Conservation (phyloP, 495 filamentous ascomycete genomes). For the Mytilinidion resinicola region DNA sequence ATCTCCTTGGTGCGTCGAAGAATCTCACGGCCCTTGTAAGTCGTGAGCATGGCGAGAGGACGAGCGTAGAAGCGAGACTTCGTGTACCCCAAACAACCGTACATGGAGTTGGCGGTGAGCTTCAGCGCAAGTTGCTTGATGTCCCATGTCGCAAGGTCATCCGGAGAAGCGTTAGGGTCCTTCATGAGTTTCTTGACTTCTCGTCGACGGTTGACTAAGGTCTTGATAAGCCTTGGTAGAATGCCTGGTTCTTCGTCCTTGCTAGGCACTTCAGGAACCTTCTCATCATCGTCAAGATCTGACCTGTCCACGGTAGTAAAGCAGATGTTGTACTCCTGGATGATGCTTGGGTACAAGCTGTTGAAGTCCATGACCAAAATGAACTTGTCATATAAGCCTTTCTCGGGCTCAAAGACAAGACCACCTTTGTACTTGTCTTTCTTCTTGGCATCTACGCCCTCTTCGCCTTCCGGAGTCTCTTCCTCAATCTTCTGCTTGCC, state of each 20-base stretch:
- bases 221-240: slow-evolving; percentile 82
- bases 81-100: slow-evolving; percentile 93
- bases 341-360: slow-evolving; percentile 96
- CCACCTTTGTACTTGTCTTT: slow-evolving; percentile 99
- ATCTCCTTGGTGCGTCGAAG: slow-evolving; percentile 89
- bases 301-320: slow-evolving; percentile 89
- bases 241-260: slow-evolving; percentile 68
- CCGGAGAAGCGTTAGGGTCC: slow-evolving; percentile 73
- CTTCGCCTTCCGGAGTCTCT: slow-evolving; percentile 66
- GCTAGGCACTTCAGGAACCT: slow-evolving; percentile 58
- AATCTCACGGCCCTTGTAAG: slow-evolving; percentile 96
- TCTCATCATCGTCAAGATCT: slow-evolving; percentile 71
- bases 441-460: slow-evolving; percentile 71
- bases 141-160: slow-evolving; percentile 91
- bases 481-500: slow-evolving; percentile 61
- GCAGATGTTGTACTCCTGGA: slow-evolving; percentile 98
- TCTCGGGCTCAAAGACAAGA: slow-evolving; percentile 96
- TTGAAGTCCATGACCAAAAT: slow-evolving; percentile 99
- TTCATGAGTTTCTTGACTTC: slow-evolving; percentile 97
- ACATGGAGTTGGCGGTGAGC: slow-evolving; percentile 98
- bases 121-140: slow-evolving; percentile 96
- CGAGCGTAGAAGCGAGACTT: slow-evolving; percentile 95
- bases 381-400: slow-evolving; percentile 92
- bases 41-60: slow-evolving; percentile 90
- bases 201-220: slow-evolving; percentile 76